These are phyloP conservation scores for Skeletonema potamos DNA, from an alignment of 108 stramenopile species.

Conservation along the genomic window DNA sequence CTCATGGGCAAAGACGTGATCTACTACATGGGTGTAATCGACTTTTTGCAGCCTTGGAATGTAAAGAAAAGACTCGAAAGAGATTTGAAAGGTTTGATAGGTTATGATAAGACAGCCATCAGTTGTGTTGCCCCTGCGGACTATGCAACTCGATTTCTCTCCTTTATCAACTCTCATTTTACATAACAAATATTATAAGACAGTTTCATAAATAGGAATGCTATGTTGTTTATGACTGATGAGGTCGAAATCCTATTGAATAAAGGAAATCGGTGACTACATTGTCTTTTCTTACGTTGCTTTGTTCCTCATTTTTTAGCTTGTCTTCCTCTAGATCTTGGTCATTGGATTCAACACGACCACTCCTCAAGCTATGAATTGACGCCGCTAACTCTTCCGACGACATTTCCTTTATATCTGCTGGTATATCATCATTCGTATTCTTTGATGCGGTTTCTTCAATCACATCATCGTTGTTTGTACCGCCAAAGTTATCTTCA, in stretches of 20 bases:
- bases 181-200: slow-evolving; percentile 39
- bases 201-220: not conserved
- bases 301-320: not conserved
- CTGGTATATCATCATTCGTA: slow-evolving; percentile 18
- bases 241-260: not conserved
- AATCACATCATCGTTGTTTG: not conserved
- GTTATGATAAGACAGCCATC: slow-evolving; percentile 68
- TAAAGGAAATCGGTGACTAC: not conserved
- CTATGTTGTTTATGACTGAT: not conserved
- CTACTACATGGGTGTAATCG: slow-evolving; percentile 87
- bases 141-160: slow-evolving; percentile 76
- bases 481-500: slow-evolving; percentile 20
- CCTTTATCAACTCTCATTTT: slow-evolving; percentile 67
- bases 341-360: not conserved
- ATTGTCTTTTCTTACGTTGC: not conserved
- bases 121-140: slow-evolving; percentile 78
- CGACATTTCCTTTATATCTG: slow-evolving; percentile 34
- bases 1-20: slow-evolving; percentile 59
- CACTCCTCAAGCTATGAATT: slow-evolving; percentile 20
- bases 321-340: not conserved
- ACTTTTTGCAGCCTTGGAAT: slow-evolving; percentile 90
- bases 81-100: slow-evolving; percentile 68
- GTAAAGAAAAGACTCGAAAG: slow-evolving; percentile 66
- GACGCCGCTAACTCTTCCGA: slow-evolving; percentile 30
- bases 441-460: not conserved